Conservation (phyloP, 2,329 filamentous ascomycete genomes). For the Aspergillus vadensis region DNA sequence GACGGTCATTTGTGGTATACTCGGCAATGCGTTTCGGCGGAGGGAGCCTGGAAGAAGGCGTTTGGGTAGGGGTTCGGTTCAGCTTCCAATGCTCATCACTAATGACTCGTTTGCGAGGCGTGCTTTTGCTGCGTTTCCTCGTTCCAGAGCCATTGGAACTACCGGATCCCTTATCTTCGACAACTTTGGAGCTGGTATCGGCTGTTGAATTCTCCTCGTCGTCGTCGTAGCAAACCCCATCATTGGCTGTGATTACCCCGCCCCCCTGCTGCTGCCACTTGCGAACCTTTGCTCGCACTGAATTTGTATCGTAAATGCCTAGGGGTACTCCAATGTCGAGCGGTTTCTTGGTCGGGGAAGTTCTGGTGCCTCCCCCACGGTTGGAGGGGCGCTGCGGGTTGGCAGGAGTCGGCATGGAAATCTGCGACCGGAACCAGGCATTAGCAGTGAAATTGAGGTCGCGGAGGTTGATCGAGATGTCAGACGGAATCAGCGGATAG, state of each 20-base stretch:
- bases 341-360: slow-evolving; percentile 56
- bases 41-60: slow-evolving; percentile 43
- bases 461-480: slow-evolving; percentile 17
- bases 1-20: slow-evolving; percentile 38
- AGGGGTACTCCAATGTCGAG: slow-evolving; percentile 54
- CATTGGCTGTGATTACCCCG: slow-evolving; percentile 62
- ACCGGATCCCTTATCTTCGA: slow-evolving; percentile 26
- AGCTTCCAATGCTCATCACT: slow-evolving; percentile 84
- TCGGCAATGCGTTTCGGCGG: slow-evolving; percentile 46
- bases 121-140: slow-evolving; percentile 52
- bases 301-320: slow-evolving; percentile 61
- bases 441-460: slow-evolving; percentile 17
- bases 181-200: slow-evolving; percentile 27
- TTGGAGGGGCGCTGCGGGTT: slow-evolving; percentile 43
- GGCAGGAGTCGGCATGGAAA: slow-evolving; percentile 45
- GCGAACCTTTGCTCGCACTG: slow-evolving; percentile 77
- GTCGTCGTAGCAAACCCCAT: slow-evolving; percentile 60
- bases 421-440: slow-evolving; percentile 15
- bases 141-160: slow-evolving; percentile 29
- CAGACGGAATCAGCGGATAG: slow-evolving; percentile 1
- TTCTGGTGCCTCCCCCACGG: slow-evolving; percentile 59
- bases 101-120: slow-evolving; percentile 87
- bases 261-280: slow-evolving; percentile 82
- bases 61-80: slow-evolving; percentile 52
- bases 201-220: slow-evolving; percentile 43